Evolutionary conservation across 768 basidiomycete genomes (phyloP), one percentile per base, ranked within the genome.

Genomic region (Cubamyces sp.): DNA sequence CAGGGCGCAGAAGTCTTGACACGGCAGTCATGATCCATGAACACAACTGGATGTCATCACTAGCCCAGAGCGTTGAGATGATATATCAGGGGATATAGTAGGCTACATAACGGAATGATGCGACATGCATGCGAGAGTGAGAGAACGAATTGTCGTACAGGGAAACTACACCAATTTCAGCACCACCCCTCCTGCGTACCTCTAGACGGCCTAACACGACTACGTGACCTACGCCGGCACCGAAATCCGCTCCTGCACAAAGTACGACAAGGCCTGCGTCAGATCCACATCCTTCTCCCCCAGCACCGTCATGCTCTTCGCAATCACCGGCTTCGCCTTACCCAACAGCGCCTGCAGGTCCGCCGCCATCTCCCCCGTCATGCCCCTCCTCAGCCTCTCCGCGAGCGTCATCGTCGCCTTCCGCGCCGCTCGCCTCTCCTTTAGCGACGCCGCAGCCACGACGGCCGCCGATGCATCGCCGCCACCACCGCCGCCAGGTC

Each of bases 1-100:
- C 75, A 71, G 6, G 92, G 92, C 0, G 86, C 78, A n/a, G 91
- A 95, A 3, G 84, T 96, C 5, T 78, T 96, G 34, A 96, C 94
- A 15, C 40, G 49, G 14, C 48, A 26, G 21, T 12, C 34, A 37
- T 40, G 11, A 26, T 49, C 5, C n/a, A 15, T 4, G 12, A 19
- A 8, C 40, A 25, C 34, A n/a, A 9, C 37, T 40, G 15, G 49
- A 14, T 39, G 7, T 8, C 16, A 57, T 34, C n/a, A 19, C 14
- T 12, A 30, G 21, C 46, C 19, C n/a, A n/a, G n/a, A 18, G 7
- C 8, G 15, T n/a, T 16, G 18, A 23, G 18, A 28, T 25, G 39
- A 30, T 15, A 34, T 52, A 49, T 7, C 28, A 42, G 34, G 21
- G 18, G 7, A 45, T 28, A 59, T 45, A 47, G 18, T 59, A 52